Evolutionary conservation across 1,284 basidiomycete genomes (phyloP), one percentile per base, ranked within the genome.

Genomic region (Psilocybe mexicana): DNA sequence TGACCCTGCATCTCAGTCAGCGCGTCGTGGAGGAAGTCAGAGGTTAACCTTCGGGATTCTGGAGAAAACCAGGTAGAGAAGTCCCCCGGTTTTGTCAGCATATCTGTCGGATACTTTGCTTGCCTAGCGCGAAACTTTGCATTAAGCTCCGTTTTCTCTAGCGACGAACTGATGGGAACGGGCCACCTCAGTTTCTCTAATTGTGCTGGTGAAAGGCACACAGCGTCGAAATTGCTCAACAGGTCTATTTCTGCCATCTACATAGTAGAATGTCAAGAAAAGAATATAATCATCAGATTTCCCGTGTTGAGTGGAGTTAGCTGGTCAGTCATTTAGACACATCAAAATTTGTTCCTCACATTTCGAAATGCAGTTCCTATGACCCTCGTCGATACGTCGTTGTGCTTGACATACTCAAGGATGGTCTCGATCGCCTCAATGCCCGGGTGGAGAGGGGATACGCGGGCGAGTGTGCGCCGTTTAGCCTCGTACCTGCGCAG

Each of bases 391-490:
- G 71, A 69, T 62, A 82, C 65, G 3, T 73, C 61, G 57, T 80
- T 73, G 43, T 69, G 67, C 44, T 66, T 73, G 67, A 84, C 78
- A 64, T 80, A 84, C 25, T 72, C 73, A 33, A 76, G 67, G 38
- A 77, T 80, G 1, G 77, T 70, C 58, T 81, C 80, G 25, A 86
- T 79, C n/a, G 73, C 67, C 58, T 80, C 72, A 30, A 82, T 73
- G 30, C 78, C 80, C 2, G 76, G 78, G 61, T 80, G 77, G 70
- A 49, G 59, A 65, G 63, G 50, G 54, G 61, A 58, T 57, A 65
- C 24, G 52, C 57, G 11, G 11, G 18, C 33, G 8, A 14, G 25
- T 54, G 58, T 57, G 26, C 62, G 65, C 57, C 65, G 62, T 57
- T 67, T 71, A 57, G 65, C 65, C 59, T 81, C 79, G 61, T 77